Evolutionary conservation across 768 basidiomycete genomes (phyloP).

Genomic region (Leucocoprinus birnbaumii): DNA sequence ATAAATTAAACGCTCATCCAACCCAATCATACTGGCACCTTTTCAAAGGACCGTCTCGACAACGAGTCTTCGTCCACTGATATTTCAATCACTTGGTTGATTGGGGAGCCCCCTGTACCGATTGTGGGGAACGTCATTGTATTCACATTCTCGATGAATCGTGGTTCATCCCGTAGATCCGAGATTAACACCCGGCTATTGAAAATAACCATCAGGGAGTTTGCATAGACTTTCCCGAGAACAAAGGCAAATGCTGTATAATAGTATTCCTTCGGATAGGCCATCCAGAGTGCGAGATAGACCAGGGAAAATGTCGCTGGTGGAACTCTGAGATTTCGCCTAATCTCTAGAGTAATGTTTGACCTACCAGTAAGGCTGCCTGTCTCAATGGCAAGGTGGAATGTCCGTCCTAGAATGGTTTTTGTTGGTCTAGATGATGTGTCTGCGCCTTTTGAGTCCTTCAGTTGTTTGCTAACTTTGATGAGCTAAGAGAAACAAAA

Average conservation of each 20-base stretch:
- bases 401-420: slow-evolving; percentile 23
- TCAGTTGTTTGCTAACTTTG: not conserved
- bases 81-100: too few relatives aligned
- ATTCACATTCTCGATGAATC: not conserved
- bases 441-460: slow-evolving; percentile 5
- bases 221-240: slow-evolving; percentile 31
- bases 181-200: slow-evolving; percentile 23
- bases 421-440: slow-evolving; percentile 23
- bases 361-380: slow-evolving; percentile 26
- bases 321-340: not conserved
- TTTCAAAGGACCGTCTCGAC: too few relatives aligned
- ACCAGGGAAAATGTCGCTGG: slow-evolving; percentile 27
- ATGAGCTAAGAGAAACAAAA: not conserved
- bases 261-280: slow-evolving; percentile 23
- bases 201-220: slow-evolving; percentile 29
- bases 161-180: slow-evolving; percentile 1
- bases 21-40: too few relatives aligned
- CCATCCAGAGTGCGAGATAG: slow-evolving; percentile 26
- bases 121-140: too few relatives aligned
- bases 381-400: slow-evolving; percentile 35
- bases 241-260: slow-evolving; percentile 30
- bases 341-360: not conserved
- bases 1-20: too few relatives aligned
- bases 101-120: not conserved
- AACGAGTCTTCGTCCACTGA: too few relatives aligned